Base-by-base conservation (phyloP, 2,329 filamentous ascomycete species). In the Penicillium sp. region DNA sequence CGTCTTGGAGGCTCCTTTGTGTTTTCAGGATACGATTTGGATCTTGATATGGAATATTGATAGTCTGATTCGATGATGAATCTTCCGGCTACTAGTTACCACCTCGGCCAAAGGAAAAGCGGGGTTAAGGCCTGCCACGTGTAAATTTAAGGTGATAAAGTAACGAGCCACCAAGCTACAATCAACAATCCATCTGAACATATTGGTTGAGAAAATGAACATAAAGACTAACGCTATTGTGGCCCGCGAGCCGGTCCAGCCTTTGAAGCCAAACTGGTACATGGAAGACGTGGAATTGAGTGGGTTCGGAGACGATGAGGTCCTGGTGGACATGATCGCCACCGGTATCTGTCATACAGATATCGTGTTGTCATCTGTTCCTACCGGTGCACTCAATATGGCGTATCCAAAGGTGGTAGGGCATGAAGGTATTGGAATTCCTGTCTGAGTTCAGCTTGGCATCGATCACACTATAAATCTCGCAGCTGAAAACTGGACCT, bases 321-420 rank as follows among this genome's bases (percentile, higher is more conserved):
- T 60, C 9, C 39, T 56, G 1, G 55, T 61, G 1, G 52, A 62
- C 20, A 55, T 62, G 2, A 13, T 52, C 9, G 57, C 57, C 2
- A 13, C 54, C 1, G 60, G 59, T 1, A 51, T 60, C 26, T 63
- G 60, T 18, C 57, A 61, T n/a, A 60, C 60, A 4, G 60, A 61
- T 18, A 26, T 61, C 8, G 21, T 56, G 1, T 34, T 63, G 1
- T 51, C 52, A 0, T 34, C 48, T 1, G 36, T 61, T 3, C 57
- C 59, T 0, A 4, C 9, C 1, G 55, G 59, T 1, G 7, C 15
- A n/a, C 0, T 39, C 7, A 52, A 52, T 10, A 41, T 58, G 21
- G 13, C 40, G 13, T 67, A 66, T 52, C 66, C 66, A 2, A 63
- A 60, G 9, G 55, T 69, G 1, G 46, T 67, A 5, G 66, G 67